phyloP scores from a whole-genome alignment of 345 rosid genomes.

The Melaleuca alternifolia region DNA sequence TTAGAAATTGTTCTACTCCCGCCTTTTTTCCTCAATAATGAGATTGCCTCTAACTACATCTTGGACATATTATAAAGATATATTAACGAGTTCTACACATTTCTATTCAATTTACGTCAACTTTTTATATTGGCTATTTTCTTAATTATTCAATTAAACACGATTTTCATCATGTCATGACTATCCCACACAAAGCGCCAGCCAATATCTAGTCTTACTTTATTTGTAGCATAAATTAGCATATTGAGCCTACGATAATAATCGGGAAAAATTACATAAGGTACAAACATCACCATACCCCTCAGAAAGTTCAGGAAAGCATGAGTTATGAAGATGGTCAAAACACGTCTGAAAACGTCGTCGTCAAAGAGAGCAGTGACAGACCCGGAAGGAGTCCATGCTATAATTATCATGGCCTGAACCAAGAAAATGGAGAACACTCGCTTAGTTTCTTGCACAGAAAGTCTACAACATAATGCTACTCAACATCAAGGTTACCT shows the following conservation, averaged over 20 bases:
- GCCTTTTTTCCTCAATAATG: neutral
- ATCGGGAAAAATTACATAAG: neutral
- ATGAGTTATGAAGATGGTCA: conserved; percentile 81
- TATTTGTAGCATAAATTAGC: neutral
- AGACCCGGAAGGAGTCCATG: conserved; percentile 72
- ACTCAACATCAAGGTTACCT: conserved; percentile 32
- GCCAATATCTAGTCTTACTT: neutral
- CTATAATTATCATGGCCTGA: conserved; percentile 91
- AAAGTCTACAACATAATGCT: neutral
- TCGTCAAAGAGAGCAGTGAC: conserved; percentile 45
- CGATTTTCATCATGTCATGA: neutral
- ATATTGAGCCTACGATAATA: neutral
- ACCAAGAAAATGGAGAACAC: conserved; percentile 6
- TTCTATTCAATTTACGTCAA: neutral
- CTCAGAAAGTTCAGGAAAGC: conserved; percentile 81
- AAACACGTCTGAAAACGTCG: conserved; percentile 47
- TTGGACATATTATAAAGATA: neutral
- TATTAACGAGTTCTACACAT: neutral
- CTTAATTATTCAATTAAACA: neutral
- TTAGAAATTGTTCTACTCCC: neutral
- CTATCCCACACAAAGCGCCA: neutral
- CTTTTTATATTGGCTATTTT: neutral
- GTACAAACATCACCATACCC: conserved; percentile 33
- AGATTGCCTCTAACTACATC: neutral
- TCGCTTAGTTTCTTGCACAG: conserved; percentile 1